Base-by-base conservation (phyloP, 2,329 filamentous ascomycete species). In the Arachnopeziza araneosa region DNA sequence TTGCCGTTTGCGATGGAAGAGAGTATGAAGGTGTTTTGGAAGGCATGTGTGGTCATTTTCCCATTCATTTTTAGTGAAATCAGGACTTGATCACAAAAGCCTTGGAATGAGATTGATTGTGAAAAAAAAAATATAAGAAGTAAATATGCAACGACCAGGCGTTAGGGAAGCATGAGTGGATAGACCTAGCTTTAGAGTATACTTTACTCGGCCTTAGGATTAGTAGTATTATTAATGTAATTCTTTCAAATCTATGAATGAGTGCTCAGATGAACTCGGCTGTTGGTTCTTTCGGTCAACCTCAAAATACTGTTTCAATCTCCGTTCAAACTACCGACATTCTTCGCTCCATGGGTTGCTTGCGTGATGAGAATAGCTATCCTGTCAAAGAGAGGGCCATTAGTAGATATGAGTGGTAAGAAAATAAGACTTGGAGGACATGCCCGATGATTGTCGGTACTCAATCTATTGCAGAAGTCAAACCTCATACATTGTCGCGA, bases 41-140 rank as follows among this genome's bases (percentile, higher is more conserved):
- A 87, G 66, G 92, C 92, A 0, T 90, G 87, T 67, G 77, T 88
- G 55, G 90, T 96, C 17, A 93, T 96, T 70, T 78, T 95, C 67
- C 92, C 92, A 2, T 91, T 92, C 67, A 85, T 96, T 71, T 85
- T 86, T 72, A 82, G 82, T 36, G 90, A 96, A 77, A 67, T 87
- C 58, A 77, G 73, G 57, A 61, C 59, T 55, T 72, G 61, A 65
- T 51, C 22, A 22, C 21, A 10, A 17, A 52, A 22, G 50, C 9
- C 9, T 22, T 2, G 24, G 50, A 52, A 10, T 14, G 50, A n/a
- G 50, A 21, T 22, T 22, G 19, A 22, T 21, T 23, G 50, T 52
- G n/a, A n/a, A n/a, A n/a, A n/a, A n/a, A n/a, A n/a, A 24, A 10
- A 52, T 23, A 52, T 22, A 52, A 4, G 50, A 8, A 7, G n/a